Evolutionary conservation across 768 basidiomycete species (phyloP), one percentile per base, ranked within the genome.

Genomic region (Tricholoma flavovirens): DNA sequence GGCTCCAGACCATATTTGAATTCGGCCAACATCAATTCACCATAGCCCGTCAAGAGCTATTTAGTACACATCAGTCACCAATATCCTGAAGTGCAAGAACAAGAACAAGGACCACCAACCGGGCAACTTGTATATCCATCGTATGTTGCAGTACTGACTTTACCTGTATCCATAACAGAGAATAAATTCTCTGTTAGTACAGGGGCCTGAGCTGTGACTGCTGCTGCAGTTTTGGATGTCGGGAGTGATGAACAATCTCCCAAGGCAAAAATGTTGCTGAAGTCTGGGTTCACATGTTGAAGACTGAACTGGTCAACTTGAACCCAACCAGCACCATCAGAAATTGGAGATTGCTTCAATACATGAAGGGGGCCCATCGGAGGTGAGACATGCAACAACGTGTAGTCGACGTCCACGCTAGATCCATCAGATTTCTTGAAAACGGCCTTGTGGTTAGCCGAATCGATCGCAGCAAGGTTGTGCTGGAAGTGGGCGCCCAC

Each of bases 191-290:
- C 90, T 1, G 87, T 82, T 45, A 98, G 78, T 4, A 99, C 87
- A 10, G 96, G 96, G 1, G 90, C 86, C 70, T 99, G 93, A 0
- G 83, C 84, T 2, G 90, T 93, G 64, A 98, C 88, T 5, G 95
- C 96, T 12, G 96, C 95, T 0, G 90, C 92, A 0, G 96, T 99
- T 79, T 96, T 99, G 70, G 90, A 93, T 24, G 93, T 98, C 7
- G 96, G 96, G 26, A 97, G 72, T 33, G 86, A 90, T 21, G 91
- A 89, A 64, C 89, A 90, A 67, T 99, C 96, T n/a, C 96, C 96
- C 10, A 98, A 66, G 7, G 91, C 80, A 70, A 94, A 98, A 29
- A 98, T 81, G 69, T 97, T 98, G 38, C 76, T 72, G 65, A 77
- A 89, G 64, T 84, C 80, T 19, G 85, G 88, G 57, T 95, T 95